These are phyloP conservation scores for Mycena sp. DNA, from an alignment of 1,284 basidiomycete genomes.

Conservation along the genomic window DNA sequence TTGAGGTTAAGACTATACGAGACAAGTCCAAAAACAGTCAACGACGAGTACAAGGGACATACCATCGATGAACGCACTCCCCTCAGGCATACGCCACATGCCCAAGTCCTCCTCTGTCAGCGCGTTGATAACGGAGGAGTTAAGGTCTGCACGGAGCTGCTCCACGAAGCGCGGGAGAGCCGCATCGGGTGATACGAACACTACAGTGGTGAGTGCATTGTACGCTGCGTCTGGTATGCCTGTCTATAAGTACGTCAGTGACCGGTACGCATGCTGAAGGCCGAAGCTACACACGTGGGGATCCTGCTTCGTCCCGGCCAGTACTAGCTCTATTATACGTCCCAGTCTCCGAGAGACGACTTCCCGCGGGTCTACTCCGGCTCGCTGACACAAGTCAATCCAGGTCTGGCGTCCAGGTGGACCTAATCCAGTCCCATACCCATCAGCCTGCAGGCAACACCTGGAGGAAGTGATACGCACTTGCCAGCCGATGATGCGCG, in stretches of 20 bases:
- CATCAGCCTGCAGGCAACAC: not conserved
- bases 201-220: slow-evolving; percentile 78
- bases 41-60: slow-evolving; percentile 32
- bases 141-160: slow-evolving; percentile 72
- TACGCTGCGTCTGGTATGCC: slow-evolving; percentile 75
- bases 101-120: slow-evolving; percentile 80
- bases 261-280: not conserved
- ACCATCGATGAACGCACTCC: slow-evolving; percentile 84
- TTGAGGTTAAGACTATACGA: slow-evolving; percentile 68
- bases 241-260: slow-evolving; percentile 38
- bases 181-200: slow-evolving; percentile 78
- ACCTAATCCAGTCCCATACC: slow-evolving; percentile 54
- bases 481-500: slow-evolving; percentile 26
- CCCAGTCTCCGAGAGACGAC: slow-evolving; percentile 63
- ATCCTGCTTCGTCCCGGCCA: slow-evolving; percentile 54
- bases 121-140: slow-evolving; percentile 62
- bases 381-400: slow-evolving; percentile 85
- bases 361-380: slow-evolving; percentile 72
- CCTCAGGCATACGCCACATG: slow-evolving; percentile 88
- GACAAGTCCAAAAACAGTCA: slow-evolving; percentile 8
- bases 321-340: slow-evolving; percentile 57
- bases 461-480: slow-evolving; percentile 5
- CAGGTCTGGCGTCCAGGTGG: slow-evolving; percentile 70
- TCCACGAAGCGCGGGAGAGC: slow-evolving; percentile 77
- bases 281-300: slow-evolving; percentile 49